These are phyloP conservation scores for Pseudogymnoascus destructans DNA, from an alignment of 2,329 filamentous ascomycete species.

Conservation along the genomic window DNA sequence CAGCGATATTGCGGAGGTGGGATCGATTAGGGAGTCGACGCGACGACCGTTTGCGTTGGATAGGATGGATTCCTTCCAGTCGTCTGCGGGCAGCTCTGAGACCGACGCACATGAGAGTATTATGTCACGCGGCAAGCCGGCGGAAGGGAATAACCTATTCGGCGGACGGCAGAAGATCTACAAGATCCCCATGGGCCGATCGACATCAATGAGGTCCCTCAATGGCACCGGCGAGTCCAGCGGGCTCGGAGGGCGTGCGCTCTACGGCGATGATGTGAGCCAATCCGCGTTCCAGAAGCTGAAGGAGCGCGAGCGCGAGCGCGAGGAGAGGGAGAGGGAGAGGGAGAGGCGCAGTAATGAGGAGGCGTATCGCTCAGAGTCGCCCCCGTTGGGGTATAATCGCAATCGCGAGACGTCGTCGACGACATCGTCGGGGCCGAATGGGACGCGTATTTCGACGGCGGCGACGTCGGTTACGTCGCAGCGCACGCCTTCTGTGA, in stretches of 20 bases:
- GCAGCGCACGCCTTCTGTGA: slow-evolving; percentile 42
- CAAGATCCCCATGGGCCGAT: slow-evolving; percentile 51
- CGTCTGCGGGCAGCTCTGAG: slow-evolving; percentile 43
- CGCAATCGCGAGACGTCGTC: slow-evolving; percentile 77
- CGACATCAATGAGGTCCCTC: slow-evolving; percentile 32
- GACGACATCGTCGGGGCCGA: slow-evolving; percentile 53
- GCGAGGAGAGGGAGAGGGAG: slow-evolving; percentile 38
- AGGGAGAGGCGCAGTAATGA: slow-evolving; percentile 28
- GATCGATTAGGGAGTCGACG: slow-evolving; percentile 56
- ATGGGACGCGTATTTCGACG: slow-evolving; percentile 63
- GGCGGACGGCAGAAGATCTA: slow-evolving; percentile 94
- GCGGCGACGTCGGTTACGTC: slow-evolving; percentile 83
- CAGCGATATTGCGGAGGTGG: slow-evolving; percentile 80
- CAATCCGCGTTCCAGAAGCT: slow-evolving; percentile 74
- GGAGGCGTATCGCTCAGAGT: slow-evolving; percentile 35
- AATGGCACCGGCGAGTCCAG: slow-evolving; percentile 25
- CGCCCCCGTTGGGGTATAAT: slow-evolving; percentile 51
- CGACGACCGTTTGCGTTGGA: slow-evolving; percentile 46
- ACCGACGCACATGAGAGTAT: slow-evolving; percentile 63
- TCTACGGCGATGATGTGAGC: slow-evolving; percentile 81
- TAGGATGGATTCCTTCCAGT: slow-evolving; percentile 51
- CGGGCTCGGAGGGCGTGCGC: slow-evolving; percentile 48
- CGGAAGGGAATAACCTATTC: slow-evolving; percentile 85
- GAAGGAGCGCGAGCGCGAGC: slow-evolving; percentile 35
- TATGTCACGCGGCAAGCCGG: slow-evolving; percentile 72